Evolutionary conservation across 805 yeast species (phyloP).

Genomic region (Candida hispaniensis): DNA sequence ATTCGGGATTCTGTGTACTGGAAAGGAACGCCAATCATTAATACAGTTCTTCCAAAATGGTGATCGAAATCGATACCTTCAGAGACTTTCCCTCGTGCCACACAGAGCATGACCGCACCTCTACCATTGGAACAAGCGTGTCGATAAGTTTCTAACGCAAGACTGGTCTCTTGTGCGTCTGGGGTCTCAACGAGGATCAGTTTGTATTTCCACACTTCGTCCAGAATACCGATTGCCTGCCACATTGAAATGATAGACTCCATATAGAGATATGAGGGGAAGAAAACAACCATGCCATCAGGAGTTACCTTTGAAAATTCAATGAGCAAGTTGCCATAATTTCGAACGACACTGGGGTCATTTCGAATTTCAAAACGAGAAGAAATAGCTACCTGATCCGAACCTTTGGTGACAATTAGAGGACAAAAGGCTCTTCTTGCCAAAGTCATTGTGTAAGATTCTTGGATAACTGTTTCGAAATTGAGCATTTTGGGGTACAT

Average conservation of each 20-base stretch:
- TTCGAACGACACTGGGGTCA: constrained; percentile 95
- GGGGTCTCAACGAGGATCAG: constrained; percentile 94
- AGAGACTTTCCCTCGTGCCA: constrained; percentile 97
- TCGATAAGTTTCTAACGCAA: constrained; percentile 90
- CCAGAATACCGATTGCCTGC: constrained; percentile 97
- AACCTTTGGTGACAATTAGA: constrained; percentile 91
- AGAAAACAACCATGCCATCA: constrained; percentile 95
- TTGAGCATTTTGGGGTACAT: constrained; percentile 97
- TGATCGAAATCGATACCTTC: constrained; percentile 99
- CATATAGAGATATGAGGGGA: constrained; percentile 95
- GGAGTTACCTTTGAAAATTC: constrained; percentile 95
- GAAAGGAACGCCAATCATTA: constrained; percentile 98
- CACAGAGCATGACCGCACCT: constrained; percentile 92
- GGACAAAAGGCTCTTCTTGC: constrained; percentile 90
- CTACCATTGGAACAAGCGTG: constrained; percentile 96
- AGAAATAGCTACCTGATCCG: constrained; percentile 94
- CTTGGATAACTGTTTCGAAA: constrained; percentile 86
- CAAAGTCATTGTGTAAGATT: constrained; percentile 91
- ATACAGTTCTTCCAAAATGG: constrained; percentile 92
- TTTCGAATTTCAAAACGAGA: constrained; percentile 94
- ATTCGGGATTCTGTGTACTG: constrained; percentile 97
- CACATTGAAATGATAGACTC: constrained; percentile 96
- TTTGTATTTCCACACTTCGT: constrained; percentile 97
- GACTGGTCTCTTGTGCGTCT: constrained; percentile 94
- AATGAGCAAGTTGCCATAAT: constrained; percentile 83